Evolutionary conservation across 495 filamentous ascomycete genomes (phyloP).

Genomic region (Neurospora sp.): DNA sequence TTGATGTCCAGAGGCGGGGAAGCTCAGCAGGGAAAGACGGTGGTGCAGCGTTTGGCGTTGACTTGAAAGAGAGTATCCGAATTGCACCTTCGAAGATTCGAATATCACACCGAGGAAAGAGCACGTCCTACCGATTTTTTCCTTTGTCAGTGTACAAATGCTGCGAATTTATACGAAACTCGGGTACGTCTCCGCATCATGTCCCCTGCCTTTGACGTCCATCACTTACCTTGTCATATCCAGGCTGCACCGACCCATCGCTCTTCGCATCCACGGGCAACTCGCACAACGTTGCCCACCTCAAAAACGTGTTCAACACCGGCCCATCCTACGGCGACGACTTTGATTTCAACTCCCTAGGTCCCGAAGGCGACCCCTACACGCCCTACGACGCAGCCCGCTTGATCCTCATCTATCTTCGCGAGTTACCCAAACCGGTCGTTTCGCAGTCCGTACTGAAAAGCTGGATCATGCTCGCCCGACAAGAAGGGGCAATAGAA

Average conservation of each 20-base stretch:
- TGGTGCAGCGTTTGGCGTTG: slow-evolving; percentile 8
- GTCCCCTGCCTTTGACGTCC: no score
- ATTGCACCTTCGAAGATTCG: slow-evolving; percentile 18
- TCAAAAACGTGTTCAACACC: slow-evolving; percentile 15
- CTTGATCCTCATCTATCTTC: slow-evolving; percentile 17
- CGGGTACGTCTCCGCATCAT: slow-evolving; percentile 1
- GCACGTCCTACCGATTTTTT: slow-evolving; percentile 16
- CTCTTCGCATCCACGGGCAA: slow-evolving; percentile 16
- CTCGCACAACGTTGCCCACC: slow-evolving; percentile 13
- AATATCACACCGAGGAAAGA: slow-evolving; percentile 19
- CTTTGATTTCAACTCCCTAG: slow-evolving; percentile 10
- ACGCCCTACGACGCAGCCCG: slow-evolving; percentile 19
- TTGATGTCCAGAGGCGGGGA: not conserved
- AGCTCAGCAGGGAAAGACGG: not conserved
- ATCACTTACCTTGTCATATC: no score
- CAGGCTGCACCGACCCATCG: slow-evolving; percentile 8
- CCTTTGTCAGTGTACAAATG: slow-evolving; percentile 21
- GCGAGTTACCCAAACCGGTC: slow-evolving; percentile 17
- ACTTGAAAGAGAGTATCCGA: slow-evolving; percentile 16
- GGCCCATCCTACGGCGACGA: slow-evolving; percentile 12
- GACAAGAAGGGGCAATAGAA: slow-evolving; percentile 20
- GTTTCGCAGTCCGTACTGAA: slow-evolving; percentile 14
- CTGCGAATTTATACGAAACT: slow-evolving; percentile 19
- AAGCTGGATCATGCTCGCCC: slow-evolving; percentile 19
- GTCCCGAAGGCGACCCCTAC: slow-evolving; percentile 10